phyloP scores from a whole-genome alignment of 495 filamentous ascomycete genomes.

The Mycothermus thermophilus region DNA sequence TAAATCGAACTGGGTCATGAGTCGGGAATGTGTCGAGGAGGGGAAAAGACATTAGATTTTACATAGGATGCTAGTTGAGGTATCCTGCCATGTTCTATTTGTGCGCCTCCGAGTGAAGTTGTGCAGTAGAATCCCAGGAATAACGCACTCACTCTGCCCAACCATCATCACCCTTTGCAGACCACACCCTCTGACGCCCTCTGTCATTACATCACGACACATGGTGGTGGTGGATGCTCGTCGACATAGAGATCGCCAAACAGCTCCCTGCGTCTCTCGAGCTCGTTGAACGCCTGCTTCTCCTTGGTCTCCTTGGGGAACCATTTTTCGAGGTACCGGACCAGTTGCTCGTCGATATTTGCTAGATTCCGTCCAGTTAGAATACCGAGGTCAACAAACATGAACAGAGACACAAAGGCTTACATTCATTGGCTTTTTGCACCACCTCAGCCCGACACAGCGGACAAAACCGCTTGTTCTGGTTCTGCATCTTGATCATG shows the following conservation, averaged over 20 bases:
- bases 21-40: no score
- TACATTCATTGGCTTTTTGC: constrained; percentile 43
- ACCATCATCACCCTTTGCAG: background rate
- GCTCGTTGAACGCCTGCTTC: constrained; percentile 45
- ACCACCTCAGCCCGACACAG: constrained; percentile 51
- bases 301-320: constrained; percentile 57
- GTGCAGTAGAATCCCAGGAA: background rate
- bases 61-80: no score
- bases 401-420: background rate
- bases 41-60: no score
- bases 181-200: no score
- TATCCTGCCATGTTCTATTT: no score
- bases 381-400: no score
- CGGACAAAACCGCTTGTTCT: constrained; percentile 45
- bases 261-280: constrained; percentile 38
- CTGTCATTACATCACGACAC: constrained; percentile 23
- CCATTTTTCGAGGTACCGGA: constrained; percentile 27
- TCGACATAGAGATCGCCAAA: constrained; percentile 34
- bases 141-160: background rate
- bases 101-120: no score
- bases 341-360: constrained; percentile 47
- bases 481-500: constrained; percentile 53
- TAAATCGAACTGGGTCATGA: no score
- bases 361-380: constrained; percentile 16
- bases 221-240: constrained; percentile 31